Evolutionary conservation across 169 alveolate species (phyloP).

Genomic region (Cryptosporidium canis): DNA sequence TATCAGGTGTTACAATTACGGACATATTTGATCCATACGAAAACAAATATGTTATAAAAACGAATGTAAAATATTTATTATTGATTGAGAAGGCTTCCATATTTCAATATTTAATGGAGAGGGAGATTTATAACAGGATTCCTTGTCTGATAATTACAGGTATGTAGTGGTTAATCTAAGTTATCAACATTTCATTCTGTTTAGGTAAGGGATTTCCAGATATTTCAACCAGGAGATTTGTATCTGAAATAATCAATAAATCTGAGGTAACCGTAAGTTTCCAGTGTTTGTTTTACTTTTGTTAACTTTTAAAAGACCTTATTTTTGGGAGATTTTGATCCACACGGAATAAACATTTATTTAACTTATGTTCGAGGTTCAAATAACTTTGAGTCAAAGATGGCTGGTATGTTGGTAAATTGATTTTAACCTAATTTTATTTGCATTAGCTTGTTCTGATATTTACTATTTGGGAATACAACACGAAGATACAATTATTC

Average conservation of each 20-base stretch:
- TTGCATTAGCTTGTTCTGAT: slow-evolving; percentile 36
- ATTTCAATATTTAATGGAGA: slow-evolving; percentile 70
- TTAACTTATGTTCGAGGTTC: slow-evolving; percentile 66
- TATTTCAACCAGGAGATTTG: slow-evolving; percentile 48
- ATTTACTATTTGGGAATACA: slow-evolving; percentile 57
- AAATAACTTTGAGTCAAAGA: slow-evolving; percentile 35
- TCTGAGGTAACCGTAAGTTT: slow-evolving; percentile 29
- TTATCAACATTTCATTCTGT: background rate
- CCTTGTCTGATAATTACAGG: slow-evolving; percentile 63
- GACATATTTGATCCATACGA: slow-evolving; percentile 24
- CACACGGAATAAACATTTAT: slow-evolving; percentile 63
- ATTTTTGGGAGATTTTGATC: slow-evolving; percentile 61
- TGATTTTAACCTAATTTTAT: background rate
- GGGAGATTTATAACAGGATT: slow-evolving; percentile 42
- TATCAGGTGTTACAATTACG: slow-evolving; percentile 43
- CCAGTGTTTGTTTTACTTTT: background rate
- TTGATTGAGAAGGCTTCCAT: slow-evolving; percentile 58
- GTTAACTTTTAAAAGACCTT: background rate
- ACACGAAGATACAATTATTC: slow-evolving; percentile 10
- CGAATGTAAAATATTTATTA: slow-evolving; percentile 24
- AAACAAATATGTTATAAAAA: background rate
- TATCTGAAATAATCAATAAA: background rate
- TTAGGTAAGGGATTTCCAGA: slow-evolving; percentile 70
- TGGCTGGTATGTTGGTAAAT: slow-evolving; percentile 21
- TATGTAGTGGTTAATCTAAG: background rate